Base-by-base conservation (phyloP, 345 rosid genomes). In the Barbarea vulgaris region DNA sequence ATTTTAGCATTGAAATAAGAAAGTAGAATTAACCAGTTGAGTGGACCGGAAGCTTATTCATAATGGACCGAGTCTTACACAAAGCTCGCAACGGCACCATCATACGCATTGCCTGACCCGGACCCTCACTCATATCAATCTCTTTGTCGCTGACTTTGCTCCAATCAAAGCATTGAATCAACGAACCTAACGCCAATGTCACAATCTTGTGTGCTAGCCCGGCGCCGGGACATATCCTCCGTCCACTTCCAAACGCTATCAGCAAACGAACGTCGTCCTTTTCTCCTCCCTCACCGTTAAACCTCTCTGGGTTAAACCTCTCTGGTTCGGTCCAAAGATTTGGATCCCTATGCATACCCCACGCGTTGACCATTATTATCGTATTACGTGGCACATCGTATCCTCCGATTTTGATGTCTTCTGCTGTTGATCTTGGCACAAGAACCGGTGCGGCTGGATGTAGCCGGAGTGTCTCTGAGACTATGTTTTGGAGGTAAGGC, bases 361-460 rank as follows among this genome's bases (percentile, higher is more conserved):
- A 48, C 1, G 53, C 53, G 24, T 18, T 48, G 5, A 48, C 53
- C 53, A 48, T 48, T 1, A 58, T 13, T 44, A 58, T 34, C 0
- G 64, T 58, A 8, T 18, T 44, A 58, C 64, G 42, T 58, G 64
- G 53, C 13, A 48, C 27, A 50, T 50, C 54, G 27, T 66, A 86
- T 2, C 84, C 86, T 13, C 83, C 69, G 0, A 86, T 28, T 3
- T 47, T 72, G 71, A 78, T 67, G 7, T 85, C 83, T 6, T 75
- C 64, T 0, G 76, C 33, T 0, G 89, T 67, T 24, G 70, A 62
- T 64, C 84, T 85, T 1, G 88, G 89, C 1, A 75, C 46, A 0
- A 87, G 59, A 28, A 88, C 74, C 0, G 90, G 88, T 0, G 82
- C 79, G 0, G 80, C 72, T 0, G 87, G 86, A 15, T 42, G 69